These are phyloP conservation scores for Termitomyces sp. DNA, from an alignment of 768 basidiomycete species.

Conservation along the genomic window DNA sequence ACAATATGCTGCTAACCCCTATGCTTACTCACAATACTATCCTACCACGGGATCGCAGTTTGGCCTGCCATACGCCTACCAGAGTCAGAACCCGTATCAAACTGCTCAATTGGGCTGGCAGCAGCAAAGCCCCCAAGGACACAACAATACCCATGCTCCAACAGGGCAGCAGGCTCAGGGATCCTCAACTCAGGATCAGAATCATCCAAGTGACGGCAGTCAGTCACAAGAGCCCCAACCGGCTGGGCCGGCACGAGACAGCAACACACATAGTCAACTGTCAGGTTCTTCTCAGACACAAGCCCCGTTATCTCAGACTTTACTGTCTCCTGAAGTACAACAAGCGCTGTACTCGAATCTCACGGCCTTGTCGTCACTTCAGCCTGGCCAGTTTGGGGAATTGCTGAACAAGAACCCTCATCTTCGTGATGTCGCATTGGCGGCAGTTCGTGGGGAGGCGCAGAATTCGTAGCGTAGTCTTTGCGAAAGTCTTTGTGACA, in stretches of 20 bases:
- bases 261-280: not conserved
- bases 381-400: constrained; percentile 32
- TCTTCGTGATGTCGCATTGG: constrained; percentile 29
- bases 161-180: not conserved
- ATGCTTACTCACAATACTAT: constrained; percentile 26
- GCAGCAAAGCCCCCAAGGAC: constrained; percentile 28
- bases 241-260: not conserved
- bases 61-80: constrained; percentile 20
- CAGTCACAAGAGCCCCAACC: not conserved
- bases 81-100: constrained; percentile 15
- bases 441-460: constrained; percentile 24
- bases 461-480: constrained; percentile 11
- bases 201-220: not conserved
- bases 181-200: not conserved
- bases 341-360: constrained; percentile 18
- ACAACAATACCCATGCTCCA: constrained; percentile 1
- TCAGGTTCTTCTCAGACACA: not conserved
- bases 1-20: constrained; percentile 19
- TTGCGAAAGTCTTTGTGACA: no score
- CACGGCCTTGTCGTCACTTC: constrained; percentile 26
- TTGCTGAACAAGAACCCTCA: constrained; percentile 33
- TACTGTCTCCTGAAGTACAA: constrained; percentile 6
- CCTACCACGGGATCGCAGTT: constrained; percentile 16
- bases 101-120: constrained; percentile 26
- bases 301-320: not conserved